phyloP scores from a whole-genome alignment of 1,284 basidiomycete genomes.

The Ceratobasidium sp. region DNA sequence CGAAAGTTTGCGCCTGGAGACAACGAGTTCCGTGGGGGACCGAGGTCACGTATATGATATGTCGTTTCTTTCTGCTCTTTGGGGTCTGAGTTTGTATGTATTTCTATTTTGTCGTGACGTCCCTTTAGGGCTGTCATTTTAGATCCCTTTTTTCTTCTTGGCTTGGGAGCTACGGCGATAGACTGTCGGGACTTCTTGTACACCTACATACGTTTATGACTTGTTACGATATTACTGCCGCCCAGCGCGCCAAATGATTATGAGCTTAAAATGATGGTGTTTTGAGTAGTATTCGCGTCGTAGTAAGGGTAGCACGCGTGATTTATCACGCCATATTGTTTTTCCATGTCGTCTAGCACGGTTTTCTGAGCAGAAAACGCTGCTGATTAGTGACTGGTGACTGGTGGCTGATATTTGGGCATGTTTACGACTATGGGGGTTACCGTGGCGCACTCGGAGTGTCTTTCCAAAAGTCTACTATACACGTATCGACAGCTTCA shows the following conservation, averaged over 20 bases:
- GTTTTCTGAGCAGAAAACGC: too few relatives aligned
- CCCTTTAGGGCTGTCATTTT: background rate
- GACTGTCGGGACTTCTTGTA: background rate
- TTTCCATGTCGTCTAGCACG: too few relatives aligned
- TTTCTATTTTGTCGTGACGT: constrained; percentile 6
- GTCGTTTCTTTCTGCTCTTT: background rate
- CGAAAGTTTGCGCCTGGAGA: constrained; percentile 14
- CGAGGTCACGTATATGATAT: constrained; percentile 20
- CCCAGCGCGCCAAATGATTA: background rate
- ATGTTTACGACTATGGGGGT: too few relatives aligned
- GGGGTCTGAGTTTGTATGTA: background rate
- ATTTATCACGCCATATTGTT: too few relatives aligned
- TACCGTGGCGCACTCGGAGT: too few relatives aligned
- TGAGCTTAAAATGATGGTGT: background rate
- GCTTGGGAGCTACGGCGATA: background rate
- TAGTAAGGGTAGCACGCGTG: too few relatives aligned
- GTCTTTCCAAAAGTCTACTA: too few relatives aligned
- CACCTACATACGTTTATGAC: background rate
- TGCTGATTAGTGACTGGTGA: too few relatives aligned
- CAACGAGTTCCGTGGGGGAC: constrained; percentile 29
- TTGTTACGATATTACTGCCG: background rate
- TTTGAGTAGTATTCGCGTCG: too few relatives aligned
- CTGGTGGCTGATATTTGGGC: too few relatives aligned
- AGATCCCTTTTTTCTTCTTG: background rate
- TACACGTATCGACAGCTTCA: too few relatives aligned